These are phyloP conservation scores for Podila horticola DNA, from an alignment of 192 early-diverging fungal genomes.

Conservation along the genomic window DNA sequence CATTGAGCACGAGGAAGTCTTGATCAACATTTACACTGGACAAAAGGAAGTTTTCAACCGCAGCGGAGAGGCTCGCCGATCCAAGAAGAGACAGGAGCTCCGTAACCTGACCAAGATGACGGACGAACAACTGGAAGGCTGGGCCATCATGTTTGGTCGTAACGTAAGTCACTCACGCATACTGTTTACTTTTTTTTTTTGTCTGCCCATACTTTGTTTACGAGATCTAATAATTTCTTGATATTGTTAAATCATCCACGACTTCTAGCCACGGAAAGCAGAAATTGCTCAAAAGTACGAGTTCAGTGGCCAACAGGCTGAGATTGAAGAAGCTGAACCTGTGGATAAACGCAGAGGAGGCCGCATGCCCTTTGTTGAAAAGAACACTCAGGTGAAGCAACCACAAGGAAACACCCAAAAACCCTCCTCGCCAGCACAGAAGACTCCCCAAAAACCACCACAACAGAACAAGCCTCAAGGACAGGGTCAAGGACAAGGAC, in stretches of 20 bases:
- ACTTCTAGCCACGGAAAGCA: conserved; percentile 27
- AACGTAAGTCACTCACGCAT: conserved; percentile 69
- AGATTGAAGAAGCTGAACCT: conserved; percentile 10
- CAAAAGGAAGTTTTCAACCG: conserved; percentile 76
- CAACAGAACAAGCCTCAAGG: conserved; percentile 6
- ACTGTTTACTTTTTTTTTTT: conserved; percentile 6
- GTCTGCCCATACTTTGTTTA: not conserved
- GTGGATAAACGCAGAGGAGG: conserved; percentile 38
- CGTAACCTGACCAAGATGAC: conserved; percentile 76
- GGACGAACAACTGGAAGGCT: conserved; percentile 95
- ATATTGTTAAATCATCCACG: too few relatives aligned
- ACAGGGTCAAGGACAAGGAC: conserved; percentile 14
- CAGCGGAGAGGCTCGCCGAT: conserved; percentile 65
- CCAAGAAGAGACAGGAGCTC: conserved; percentile 66
- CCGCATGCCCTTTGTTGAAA: conserved; percentile 36
- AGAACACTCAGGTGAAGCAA: conserved; percentile 14
- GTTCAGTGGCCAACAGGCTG: conserved; percentile 36
- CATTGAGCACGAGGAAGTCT: conserved; percentile 65
- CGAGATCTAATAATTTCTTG: not conserved
- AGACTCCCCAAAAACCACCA: not conserved
- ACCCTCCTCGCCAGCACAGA: conserved; percentile 2
- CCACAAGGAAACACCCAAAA: conserved; percentile 2
- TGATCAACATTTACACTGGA: conserved; percentile 68
- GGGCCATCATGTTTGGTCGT: conserved; percentile 87
- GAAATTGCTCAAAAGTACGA: conserved; percentile 45